Evolutionary conservation across 2,329 filamentous ascomycete genomes (phyloP), one percentile per base, ranked within the genome.

Genomic region (Drechslerella stenobrocha): DNA sequence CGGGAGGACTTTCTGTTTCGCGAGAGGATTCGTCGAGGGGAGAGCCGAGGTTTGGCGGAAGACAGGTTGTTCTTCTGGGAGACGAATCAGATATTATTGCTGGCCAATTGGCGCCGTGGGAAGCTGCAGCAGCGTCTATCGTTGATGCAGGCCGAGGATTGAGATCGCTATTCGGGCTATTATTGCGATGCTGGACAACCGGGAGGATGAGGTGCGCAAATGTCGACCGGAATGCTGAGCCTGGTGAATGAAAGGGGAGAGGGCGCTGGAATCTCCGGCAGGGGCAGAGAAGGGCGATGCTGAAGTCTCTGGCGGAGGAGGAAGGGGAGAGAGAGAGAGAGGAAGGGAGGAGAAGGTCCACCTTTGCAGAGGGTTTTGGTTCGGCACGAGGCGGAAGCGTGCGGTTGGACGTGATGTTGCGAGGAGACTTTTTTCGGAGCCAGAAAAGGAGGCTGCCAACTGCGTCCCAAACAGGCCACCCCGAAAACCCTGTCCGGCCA

Each of bases 341-440:
- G 48, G 45, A 55, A n/a, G n/a, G 59, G 46, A 30, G 46, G 37
- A 44, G 35, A 45, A 70, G 45, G 11, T 30, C 24, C 9, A 42
- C 65, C 32, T 52, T 44, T 47, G 53, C 37, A 15, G 28, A 58
- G 32, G 42, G 22, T 45, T 52, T 30, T 18, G 2, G 34, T 26
- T 42, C 44, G 44, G 63, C 63, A 67, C 63, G 63, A 67, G 63
- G 63, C 55, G 44, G 44, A 30, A 26, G 22, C 11, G 44, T 47
- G 11, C 13, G 11, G 22, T 26, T 26, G n/a, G 22, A 13, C 13
- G 9, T 47, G 22, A 26, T 47, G 18, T 9, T 47, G 44, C 22
- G 22, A 18, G 44, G 44, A 47, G 44, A 47, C 44, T 47, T 47
- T 47, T 47, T 13, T 26, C 8, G 5, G 9, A 18, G 6, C 18